These are phyloP conservation scores for Quercus berberidifolia DNA, from an alignment of 306 rosid species.

Conservation along the genomic window DNA sequence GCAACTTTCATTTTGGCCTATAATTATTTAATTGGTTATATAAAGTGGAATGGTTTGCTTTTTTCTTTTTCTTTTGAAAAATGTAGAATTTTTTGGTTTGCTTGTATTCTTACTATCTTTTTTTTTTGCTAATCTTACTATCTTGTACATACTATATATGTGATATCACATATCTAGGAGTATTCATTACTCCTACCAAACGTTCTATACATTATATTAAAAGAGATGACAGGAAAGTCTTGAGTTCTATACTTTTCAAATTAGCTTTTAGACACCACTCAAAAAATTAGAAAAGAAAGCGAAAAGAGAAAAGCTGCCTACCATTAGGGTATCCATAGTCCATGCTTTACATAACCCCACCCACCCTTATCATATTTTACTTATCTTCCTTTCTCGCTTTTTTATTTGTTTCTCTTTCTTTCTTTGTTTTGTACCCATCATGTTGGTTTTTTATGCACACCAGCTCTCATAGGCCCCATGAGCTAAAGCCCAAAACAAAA, in stretches of 20 bases:
- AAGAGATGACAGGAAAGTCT: neutral
- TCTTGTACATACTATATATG: no score
- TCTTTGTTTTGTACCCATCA: conserved; percentile 15
- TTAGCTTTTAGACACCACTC: conserved; percentile 48
- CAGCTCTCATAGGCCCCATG: conserved; percentile 19
- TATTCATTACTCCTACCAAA: no score
- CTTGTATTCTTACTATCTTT: no score
- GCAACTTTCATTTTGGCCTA: no score
- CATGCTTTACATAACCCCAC: conserved; percentile 45
- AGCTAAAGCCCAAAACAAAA: conserved; percentile 30
- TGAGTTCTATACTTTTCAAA: conserved; percentile 19
- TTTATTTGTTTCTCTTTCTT: conserved; percentile 24
- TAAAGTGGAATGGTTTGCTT: no score
- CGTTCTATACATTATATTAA: neutral
- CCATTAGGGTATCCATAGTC: conserved; percentile 44
- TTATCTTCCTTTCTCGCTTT: conserved; percentile 24
- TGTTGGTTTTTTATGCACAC: conserved; percentile 34
- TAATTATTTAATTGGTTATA: no score
- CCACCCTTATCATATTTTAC: conserved; percentile 33
- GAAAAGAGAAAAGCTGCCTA: conserved; percentile 48
- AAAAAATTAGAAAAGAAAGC: conserved; percentile 34
- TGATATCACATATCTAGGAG: no score
- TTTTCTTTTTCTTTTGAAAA: no score
- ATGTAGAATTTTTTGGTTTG: no score
- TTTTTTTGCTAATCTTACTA: no score